Conservation (phyloP, 2,329 filamentous ascomycete species). For the Fusarium dimerum region DNA sequence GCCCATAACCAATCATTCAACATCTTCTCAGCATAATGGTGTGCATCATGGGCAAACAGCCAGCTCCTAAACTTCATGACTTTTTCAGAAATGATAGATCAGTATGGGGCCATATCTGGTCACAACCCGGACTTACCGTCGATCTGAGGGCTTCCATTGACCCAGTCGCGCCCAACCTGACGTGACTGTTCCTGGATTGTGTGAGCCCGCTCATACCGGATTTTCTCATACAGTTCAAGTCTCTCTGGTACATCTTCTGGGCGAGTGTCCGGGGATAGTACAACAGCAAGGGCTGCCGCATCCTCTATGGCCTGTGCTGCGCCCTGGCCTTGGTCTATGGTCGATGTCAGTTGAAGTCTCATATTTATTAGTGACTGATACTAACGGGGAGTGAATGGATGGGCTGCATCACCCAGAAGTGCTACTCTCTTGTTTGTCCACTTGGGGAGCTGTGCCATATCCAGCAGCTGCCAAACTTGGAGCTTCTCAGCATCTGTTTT, state of each 20-base stretch:
- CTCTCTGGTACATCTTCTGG: slow-evolving; percentile 53
- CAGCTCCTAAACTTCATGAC: slow-evolving; percentile 17
- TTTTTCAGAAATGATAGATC: neutral
- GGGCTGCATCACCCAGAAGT: slow-evolving; percentile 66
- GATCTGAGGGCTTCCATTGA: slow-evolving; percentile 12
- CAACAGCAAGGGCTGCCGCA: slow-evolving; percentile 56
- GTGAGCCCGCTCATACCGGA: slow-evolving; percentile 58
- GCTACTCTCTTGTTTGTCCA: slow-evolving; percentile 60
- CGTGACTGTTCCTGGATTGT: slow-evolving; percentile 60
- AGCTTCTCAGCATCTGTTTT: slow-evolving; percentile 48
- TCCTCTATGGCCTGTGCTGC: slow-evolving; percentile 71
- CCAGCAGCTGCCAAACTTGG: slow-evolving; percentile 60
- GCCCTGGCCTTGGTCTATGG: slow-evolving; percentile 25
- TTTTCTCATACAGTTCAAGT: slow-evolving; percentile 59
- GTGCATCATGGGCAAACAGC: slow-evolving; percentile 25
- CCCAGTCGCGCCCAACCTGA: slow-evolving; percentile 40
- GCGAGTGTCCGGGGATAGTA: slow-evolving; percentile 51
- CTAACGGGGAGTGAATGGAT: slow-evolving; percentile 60
- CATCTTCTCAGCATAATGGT: slow-evolving; percentile 14
- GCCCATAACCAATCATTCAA: slow-evolving; percentile 20
- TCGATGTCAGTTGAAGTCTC: neutral
- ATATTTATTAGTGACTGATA: neutral
- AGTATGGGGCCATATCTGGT: neutral
- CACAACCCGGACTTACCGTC: slow-evolving; percentile 10
- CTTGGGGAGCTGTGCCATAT: slow-evolving; percentile 59